Evolutionary conservation across 106 monocot genomes (phyloP), one percentile per base, ranked within the genome.

Genomic region (Dendrobium chrysotoxum): DNA sequence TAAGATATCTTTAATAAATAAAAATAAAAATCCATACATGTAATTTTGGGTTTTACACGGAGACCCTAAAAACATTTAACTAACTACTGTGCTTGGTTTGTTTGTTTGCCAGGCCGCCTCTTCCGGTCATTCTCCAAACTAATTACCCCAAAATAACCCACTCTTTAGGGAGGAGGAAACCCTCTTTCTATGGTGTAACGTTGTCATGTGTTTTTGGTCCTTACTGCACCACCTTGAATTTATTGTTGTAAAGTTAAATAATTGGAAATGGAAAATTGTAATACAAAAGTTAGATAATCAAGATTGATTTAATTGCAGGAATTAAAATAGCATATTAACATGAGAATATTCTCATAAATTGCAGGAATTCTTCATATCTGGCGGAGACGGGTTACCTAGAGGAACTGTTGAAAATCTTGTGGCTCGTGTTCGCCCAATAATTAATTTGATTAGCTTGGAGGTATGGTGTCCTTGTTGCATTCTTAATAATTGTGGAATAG

Each of bases 281-380:
- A 70, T n/a, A 15, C 10, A 31, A 68, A 70, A 35, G 1, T 70
- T 15, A 70, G 35, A 70, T 70, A 35, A 31, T 31, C 28, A 31
- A 35, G 35, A 70, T 70, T 70, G 30, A 70, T 23, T 70, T 70
- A 12, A 35, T 35, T 70, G 11, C 7, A 35, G 4, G 70, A 70
- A 70, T 31, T 70, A 70, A 23, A 70, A 70, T 70, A 70, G 15
- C 70, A 28, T 30, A 35, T 4, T 70, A 17, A 70, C 13, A 28
- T 67, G 23, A 0, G 70, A 35, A 35, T 31, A 16, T 70, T 74
- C 40, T 26, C 47, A 25, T 83, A 6, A 40, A 44, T 57, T 89
- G 80, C 82, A 97, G 97, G 97, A 97, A 80, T 97, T 97, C 81
- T 97, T 97, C 70, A 87, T 97, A 81, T 94, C 97, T 79, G 97